Evolutionary conservation across 192 early-diverging fungal genomes (phyloP).

Genomic region (Linnemannia zychae): DNA sequence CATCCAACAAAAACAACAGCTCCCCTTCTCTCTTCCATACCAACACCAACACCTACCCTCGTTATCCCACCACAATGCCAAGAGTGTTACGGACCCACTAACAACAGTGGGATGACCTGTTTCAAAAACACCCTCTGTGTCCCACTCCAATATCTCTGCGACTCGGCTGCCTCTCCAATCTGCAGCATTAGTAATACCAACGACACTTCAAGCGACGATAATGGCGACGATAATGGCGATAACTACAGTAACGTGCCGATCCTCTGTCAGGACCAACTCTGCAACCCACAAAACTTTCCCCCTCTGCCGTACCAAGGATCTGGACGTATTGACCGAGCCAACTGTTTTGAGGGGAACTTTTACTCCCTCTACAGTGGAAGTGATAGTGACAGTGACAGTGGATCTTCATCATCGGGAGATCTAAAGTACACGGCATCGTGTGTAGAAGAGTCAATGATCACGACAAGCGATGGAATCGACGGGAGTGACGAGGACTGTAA

Average conservation of each 20-base stretch:
- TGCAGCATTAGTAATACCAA: not conserved
- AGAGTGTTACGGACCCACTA: conserved; percentile 7
- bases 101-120: conserved; percentile 25
- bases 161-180: not conserved
- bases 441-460: not conserved
- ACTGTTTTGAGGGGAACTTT: conserved; percentile 19
- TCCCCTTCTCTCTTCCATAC: not conserved
- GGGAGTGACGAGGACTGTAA: not conserved
- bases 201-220: not conserved
- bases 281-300: not conserved
- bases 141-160: conserved; percentile 23
- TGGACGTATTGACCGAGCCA: not conserved
- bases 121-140: conserved; percentile 45
- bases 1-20: not conserved
- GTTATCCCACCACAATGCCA: conserved; percentile 34
- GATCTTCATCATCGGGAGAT: not conserved
- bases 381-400: not conserved
- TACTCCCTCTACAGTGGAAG: conserved; percentile 22
- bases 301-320: conserved; percentile 17
- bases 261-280: conserved; percentile 32
- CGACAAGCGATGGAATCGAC: not conserved
- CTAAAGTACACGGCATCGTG: conserved; percentile 32
- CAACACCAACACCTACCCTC: conserved; percentile 28
- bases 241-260: conserved; percentile 20
- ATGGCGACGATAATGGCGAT: not conserved